Conservation (phyloP, 768 basidiomycete species). For the Leccinum variicolor region DNA sequence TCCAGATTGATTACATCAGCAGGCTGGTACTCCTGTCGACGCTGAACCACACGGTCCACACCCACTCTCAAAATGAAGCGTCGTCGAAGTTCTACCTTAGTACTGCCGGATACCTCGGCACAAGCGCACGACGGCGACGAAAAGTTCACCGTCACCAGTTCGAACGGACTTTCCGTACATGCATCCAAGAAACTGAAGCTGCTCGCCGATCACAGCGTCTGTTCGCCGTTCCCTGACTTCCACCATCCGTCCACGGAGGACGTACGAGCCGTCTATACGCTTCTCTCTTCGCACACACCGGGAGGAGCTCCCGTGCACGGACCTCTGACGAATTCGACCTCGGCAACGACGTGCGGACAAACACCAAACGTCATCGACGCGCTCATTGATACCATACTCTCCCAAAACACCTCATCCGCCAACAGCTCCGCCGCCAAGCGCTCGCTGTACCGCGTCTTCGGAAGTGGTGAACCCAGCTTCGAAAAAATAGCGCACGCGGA, state of each 20-base stretch:
- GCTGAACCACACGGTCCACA: no score
- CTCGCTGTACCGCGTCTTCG: conserved; percentile 36
- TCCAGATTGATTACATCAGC: no score
- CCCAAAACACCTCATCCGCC: conserved; percentile 53
- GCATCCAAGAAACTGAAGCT: background rate
- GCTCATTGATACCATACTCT: conserved; percentile 57
- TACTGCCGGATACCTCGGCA: background rate
- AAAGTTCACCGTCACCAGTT: background rate
- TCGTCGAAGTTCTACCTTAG: background rate
- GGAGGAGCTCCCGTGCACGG: conserved; percentile 27
- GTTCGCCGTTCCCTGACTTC: conserved; percentile 19
- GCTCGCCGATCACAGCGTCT: background rate
- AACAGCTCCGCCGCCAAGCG: conserved; percentile 53
- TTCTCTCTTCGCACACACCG: conserved; percentile 40
- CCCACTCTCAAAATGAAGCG: background rate
- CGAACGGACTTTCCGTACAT: background rate
- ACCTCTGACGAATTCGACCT: conserved; percentile 10
- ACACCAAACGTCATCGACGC: conserved; percentile 55
- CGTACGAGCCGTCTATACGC: conserved; percentile 6
- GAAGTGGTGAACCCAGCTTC: conserved; percentile 37
- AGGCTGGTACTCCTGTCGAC: no score
- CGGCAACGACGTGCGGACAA: conserved; percentile 44
- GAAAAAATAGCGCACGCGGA: conserved; percentile 47
- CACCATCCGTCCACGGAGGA: conserved; percentile 40
- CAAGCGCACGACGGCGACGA: background rate